Base-by-base conservation (phyloP, 495 filamentous ascomycete genomes). In the Neurospora sp. region DNA sequence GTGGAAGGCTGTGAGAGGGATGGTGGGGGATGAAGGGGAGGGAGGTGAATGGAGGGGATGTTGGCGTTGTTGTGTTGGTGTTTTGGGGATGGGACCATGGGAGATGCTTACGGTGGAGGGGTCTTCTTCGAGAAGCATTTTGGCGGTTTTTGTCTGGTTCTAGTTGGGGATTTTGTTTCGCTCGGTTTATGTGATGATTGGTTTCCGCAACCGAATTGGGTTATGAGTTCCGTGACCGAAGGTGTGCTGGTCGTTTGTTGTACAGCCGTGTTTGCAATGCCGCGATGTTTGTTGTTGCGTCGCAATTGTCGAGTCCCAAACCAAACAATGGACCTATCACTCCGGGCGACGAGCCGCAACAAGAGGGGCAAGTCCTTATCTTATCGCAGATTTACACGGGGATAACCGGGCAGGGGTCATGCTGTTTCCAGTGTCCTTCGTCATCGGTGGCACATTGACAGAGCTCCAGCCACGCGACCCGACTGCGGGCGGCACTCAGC, bases 71-170 rank as follows among this genome's bases (percentile, higher is more conserved):
- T n/a, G n/a, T n/a, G n/a, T n/a, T n/a, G n/a, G n/a, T n/a, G n/a
- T n/a, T n/a, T n/a, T n/a, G n/a, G n/a, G n/a, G n/a, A n/a, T n/a
- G n/a, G n/a, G n/a, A n/a, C n/a, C n/a, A n/a, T n/a, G n/a, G n/a
- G n/a, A n/a, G n/a, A n/a, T n/a, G n/a, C 87, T 27, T 89, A 95
- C 93, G 35, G 91, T 91, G 54, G 90, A 93, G 74, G 96, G 96
- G 80, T 93, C 93, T 85, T 98, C 96, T 85, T 98, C 96, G 84
- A 99, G 93, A 80, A 99, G 87, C 96, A 98, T 98, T 75, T 79
- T 92, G 87, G 73, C 71, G 71, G 76, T 62, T 80, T 54, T 31
- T 23, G 70, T 12, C 10, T 62, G 54, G 11, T 39, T 35, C 16
- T 40, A 66, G 4, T 14, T n/a, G 10, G 44, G 27, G 12, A 14